Percentiles rank a stretch among this genome's conserved stretches.
phyloP scores from a whole-genome alignment of 768 basidiomycete species.

The Mycena albidolilacea region DNA sequence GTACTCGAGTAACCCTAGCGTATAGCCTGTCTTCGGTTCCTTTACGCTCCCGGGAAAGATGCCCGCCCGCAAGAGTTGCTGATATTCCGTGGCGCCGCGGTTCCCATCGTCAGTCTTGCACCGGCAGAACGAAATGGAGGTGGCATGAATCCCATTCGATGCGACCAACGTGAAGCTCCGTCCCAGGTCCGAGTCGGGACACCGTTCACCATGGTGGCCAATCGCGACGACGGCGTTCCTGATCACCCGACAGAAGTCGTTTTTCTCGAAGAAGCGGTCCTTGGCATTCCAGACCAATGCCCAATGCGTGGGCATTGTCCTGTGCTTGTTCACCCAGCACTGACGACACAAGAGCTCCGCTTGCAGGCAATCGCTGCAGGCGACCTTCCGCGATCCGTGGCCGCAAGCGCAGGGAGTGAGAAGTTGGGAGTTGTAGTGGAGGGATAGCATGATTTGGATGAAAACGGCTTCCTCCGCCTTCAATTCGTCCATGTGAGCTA shows the following conservation, averaged over 20 bases:
- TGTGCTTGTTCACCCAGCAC: conserved; percentile 26
- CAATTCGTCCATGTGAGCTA: conserved; percentile 23
- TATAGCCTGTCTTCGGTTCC: conserved; percentile 27
- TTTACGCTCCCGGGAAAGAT: conserved; percentile 29
- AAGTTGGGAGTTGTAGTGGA: background rate
- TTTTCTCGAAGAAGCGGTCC: conserved; percentile 20
- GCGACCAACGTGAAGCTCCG: conserved; percentile 22
- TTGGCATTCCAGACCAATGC: too few species aligned
- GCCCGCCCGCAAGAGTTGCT: conserved; percentile 22
- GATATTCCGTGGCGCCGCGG: background rate
- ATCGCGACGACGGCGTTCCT: background rate
- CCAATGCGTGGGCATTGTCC: conserved; percentile 1
- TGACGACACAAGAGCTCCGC: conserved; percentile 13
- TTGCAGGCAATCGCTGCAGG: conserved; percentile 20
- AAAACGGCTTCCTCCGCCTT: conserved; percentile 5
- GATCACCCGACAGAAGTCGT: conserved; percentile 20
- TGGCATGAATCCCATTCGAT: conserved; percentile 35
- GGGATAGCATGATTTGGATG: conserved; percentile 10
- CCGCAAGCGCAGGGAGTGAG: conserved; percentile 8
- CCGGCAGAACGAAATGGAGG: conserved; percentile 27
- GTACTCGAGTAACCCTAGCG: conserved; percentile 22
- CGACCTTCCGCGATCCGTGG: background rate
- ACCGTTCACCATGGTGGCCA: conserved; percentile 23
- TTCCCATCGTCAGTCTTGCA: background rate
- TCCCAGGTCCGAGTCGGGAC: conserved; percentile 13